phyloP scores from a whole-genome alignment of 768 basidiomycete genomes.

The Sutorius australiensis region DNA sequence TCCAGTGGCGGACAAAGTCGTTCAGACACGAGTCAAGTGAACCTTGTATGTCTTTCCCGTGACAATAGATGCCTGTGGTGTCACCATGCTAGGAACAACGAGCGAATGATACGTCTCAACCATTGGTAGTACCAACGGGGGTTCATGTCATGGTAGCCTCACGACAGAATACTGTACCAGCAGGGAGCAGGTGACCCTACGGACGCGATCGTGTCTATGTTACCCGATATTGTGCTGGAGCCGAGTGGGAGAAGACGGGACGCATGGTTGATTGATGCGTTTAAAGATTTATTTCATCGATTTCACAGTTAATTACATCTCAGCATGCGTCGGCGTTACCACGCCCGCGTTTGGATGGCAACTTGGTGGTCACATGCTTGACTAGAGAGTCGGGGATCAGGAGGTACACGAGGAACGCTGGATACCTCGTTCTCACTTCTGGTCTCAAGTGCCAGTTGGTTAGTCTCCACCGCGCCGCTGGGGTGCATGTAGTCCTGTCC shows the following conservation, averaged over 20 bases:
- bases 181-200: not conserved
- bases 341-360: not conserved
- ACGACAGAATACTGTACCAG: not conserved
- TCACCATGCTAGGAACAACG: too few species aligned
- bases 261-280: too few species aligned
- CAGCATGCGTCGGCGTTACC: not conserved
- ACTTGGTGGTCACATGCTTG: not conserved
- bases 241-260: not conserved
- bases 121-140: too few species aligned
- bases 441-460: not conserved
- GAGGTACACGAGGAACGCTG: too few species aligned
- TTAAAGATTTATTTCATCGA: not conserved
- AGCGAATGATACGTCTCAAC: too few species aligned
- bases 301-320: not conserved
- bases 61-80: too few species aligned
- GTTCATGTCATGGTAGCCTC: not conserved
- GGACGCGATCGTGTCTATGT: not conserved
- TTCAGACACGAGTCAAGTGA: too few species aligned
- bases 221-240: not conserved
- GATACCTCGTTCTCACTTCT: not conserved
- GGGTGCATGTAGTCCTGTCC: too few species aligned
- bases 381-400: too few species aligned
- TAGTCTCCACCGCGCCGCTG: too few species aligned
- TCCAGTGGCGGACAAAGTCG: too few species aligned
- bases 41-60: too few species aligned